Percentiles rank a stretch among this genome's conserved stretches.
Conservation (phyloP, 495 filamentous ascomycete species). For the Aspergillus leporis region DNA sequence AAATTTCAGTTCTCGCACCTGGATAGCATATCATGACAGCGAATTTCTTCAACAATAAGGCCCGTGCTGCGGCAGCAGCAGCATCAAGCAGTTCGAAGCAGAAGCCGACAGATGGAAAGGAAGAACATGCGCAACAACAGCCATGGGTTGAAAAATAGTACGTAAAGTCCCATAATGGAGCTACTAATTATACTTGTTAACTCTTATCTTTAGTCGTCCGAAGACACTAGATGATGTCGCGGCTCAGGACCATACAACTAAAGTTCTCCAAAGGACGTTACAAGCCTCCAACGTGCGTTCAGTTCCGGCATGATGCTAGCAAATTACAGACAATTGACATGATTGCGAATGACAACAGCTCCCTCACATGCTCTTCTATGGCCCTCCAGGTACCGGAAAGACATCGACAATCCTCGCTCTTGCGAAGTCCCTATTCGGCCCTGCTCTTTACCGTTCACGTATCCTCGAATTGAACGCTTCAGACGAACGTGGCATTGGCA, state of each 20-base stretch:
- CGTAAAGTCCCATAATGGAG: conserved; percentile 19
- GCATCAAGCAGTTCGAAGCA: conserved; percentile 49
- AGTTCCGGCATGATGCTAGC: not conserved
- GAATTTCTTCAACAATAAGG: conserved; percentile 94
- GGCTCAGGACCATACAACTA: conserved; percentile 96
- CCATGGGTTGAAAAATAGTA: conserved; percentile 99
- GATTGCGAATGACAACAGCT: conserved; percentile 53
- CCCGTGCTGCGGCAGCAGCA: conserved; percentile 77
- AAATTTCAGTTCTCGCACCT: conserved; percentile 1
- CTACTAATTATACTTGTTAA: conserved; percentile 11
- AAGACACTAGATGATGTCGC: conserved; percentile 93
- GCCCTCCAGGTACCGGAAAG: conserved; percentile 95
- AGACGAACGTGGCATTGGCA: conserved; percentile 95
- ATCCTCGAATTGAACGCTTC: conserved; percentile 98
- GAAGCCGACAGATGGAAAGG: conserved; percentile 58
- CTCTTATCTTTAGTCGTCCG: conserved; percentile 65
- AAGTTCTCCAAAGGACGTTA: conserved; percentile 85
- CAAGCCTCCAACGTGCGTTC: conserved; percentile 83
- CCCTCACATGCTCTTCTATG: conserved; percentile 99
- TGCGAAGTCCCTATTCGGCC: conserved; percentile 95
- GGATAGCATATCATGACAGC: conserved; percentile 42
- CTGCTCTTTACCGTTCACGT: conserved; percentile 87
- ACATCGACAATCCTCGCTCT: conserved; percentile 97
- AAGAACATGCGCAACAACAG: conserved; percentile 67
- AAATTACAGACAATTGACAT: not conserved